Evolutionary conservation across 164 flowering plant species (phyloP), one percentile per base, ranked within the genome.

Genomic region (Hamamelis virginiana): DNA sequence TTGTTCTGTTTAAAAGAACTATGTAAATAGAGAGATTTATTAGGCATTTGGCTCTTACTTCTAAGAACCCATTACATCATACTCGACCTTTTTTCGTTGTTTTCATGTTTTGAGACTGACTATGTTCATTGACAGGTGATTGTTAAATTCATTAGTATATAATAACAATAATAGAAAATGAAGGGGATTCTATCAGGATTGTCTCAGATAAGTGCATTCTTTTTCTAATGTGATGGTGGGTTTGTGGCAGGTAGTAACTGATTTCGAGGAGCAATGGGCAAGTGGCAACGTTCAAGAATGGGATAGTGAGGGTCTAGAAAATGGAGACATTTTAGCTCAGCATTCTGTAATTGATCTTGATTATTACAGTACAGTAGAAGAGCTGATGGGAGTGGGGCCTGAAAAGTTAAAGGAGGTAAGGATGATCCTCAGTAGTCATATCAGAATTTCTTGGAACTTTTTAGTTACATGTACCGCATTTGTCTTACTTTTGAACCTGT

Each of bases 351-450:
- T 91, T 52, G 94, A 91, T 81, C 94, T 96, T 72, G 97, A 96
- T 69, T 93, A 85, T 76, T 91, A 90, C 72, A 81, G 85, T 80
- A 81, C 86, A 5, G 85, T 85, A 60, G 97, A 92, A 72, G 97
- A 95, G 72, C 82, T 95, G 68, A 76, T 86, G 75, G 90, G 83
- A 81, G 84, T 91, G 50, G 95, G 96, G 25, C 86, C 91, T 51
- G 98, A 90, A 76, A 90, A 78, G 76, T 79, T 96, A 28, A 96
- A 96, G 74, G 98, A 92, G 95, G 99, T 93, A 80, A 48, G 68
- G 16, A 1, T 14, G 63, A 15, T 51, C 6, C 48, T 47, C 27
- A 51, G 12, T 44, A n/a, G n/a, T n/a, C n/a, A n/a, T n/a, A n/a
- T n/a, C n/a, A n/a, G n/a, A n/a, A 12, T 60, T 65, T 43, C 46